phyloP scores from a whole-genome alignment of 768 basidiomycete species.

The Hebeloma cylindrosporum region DNA sequence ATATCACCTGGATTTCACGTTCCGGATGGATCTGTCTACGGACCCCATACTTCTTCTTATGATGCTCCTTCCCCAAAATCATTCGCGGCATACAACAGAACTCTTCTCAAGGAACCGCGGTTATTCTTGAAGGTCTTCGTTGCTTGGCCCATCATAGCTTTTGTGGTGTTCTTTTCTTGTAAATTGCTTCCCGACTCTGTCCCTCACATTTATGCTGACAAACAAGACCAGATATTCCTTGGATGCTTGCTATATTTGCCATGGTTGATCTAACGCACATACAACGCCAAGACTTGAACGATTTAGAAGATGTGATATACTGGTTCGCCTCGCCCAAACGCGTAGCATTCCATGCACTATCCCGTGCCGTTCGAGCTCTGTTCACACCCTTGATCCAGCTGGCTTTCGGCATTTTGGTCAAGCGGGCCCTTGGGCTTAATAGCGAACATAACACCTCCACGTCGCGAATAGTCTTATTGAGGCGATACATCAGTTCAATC shows the following conservation, averaged over 20 bases:
- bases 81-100: conserved; percentile 42
- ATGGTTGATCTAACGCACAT: conserved; percentile 38
- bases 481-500: conserved; percentile 38
- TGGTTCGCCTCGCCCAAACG: conserved; percentile 44
- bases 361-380: conserved; percentile 39
- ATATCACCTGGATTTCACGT: conserved; percentile 42
- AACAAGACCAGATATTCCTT: conserved; percentile 39
- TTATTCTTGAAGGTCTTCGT: conserved; percentile 35
- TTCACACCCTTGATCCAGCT: conserved; percentile 39
- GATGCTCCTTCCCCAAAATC: conserved; percentile 36
- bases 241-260: conserved; percentile 39
- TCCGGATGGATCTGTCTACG: conserved; percentile 37
- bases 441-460: conserved; percentile 24
- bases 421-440: conserved; percentile 42
- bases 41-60: conserved; percentile 47
- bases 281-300: conserved; percentile 24
- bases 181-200: conserved; percentile 10
- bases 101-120: conserved; percentile 32
- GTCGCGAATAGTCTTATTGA: conserved; percentile 32
- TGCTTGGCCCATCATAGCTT: conserved; percentile 39
- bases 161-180: conserved; percentile 37
- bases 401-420: conserved; percentile 39
- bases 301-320: conserved; percentile 40
- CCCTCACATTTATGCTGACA: background rate
- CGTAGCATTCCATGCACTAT: conserved; percentile 39